Evolutionary conservation across 495 filamentous ascomycete genomes (phyloP), one percentile per base, ranked within the genome.

Genomic region (Parachaetomium inaequale): DNA sequence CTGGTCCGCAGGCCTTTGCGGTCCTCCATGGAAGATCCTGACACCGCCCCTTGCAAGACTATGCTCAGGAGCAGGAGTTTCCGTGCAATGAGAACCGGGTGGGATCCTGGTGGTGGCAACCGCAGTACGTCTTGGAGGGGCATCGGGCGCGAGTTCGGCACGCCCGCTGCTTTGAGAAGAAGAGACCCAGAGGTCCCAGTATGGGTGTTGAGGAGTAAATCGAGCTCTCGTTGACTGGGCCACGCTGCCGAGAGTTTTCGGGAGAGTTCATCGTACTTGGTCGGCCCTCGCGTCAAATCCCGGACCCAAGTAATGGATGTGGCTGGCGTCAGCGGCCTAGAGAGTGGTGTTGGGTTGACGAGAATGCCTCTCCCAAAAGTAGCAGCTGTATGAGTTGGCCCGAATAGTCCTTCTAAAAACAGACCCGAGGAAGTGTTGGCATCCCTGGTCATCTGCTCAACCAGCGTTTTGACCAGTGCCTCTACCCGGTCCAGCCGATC

Each of bases 31-130:
- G 47, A 51, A 59, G 10, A 72, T 71, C 5, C 65, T 67, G 50
- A 79, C 58, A 12, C 3, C 0, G 32, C 12, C 4, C 70, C 72
- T 47, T 81, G 79, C 19, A 83, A 46, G 55, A 75, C 74, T 8
- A 73, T 71, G 14, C 67, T 73, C 45, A 83, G 70, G 11, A 78
- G 21, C 1, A 84, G 61, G n/a, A 84, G 72, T 29, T 72, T 77
- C 23, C 72, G 75, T 8, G 80, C 80, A 12, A 82, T 70, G 10
- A 78, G 61, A 3, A 80, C 75, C 3, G 79, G 80, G 68, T 81
- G 78, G 0, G 72, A 76, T 1, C 59, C 68, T 36, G 62, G 65
- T 6, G 69, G 59, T 2, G 79, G 79, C 23, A 74, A 61, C 21
- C 73, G 53, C 7, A 55, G 53, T 15, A 29, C 28, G 3, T 40